phyloP scores from a whole-genome alignment of 179 eudicot genomes.

The Corrigiola litoralis region DNA sequence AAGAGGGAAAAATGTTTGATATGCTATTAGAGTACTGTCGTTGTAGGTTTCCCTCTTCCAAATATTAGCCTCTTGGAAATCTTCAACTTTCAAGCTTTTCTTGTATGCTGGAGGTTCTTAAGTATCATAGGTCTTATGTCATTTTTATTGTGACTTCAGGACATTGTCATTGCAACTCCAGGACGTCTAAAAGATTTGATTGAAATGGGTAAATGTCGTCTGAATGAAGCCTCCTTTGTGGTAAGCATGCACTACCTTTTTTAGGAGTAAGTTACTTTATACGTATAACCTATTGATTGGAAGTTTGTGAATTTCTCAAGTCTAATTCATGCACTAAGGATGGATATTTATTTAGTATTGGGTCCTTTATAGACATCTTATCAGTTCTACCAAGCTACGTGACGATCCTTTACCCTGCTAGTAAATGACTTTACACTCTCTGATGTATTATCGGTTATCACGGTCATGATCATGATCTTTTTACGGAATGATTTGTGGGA shows the following conservation, averaged over 20 bases:
- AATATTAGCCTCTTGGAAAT: too few relatives aligned
- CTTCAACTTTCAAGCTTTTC: too few relatives aligned
- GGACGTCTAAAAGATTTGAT: constrained; percentile 95
- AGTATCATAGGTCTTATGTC: neutral
- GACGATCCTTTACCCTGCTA: too few relatives aligned
- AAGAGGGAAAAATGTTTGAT: neutral
- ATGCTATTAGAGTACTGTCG: neutral
- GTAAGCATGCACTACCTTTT: constrained; percentile 35
- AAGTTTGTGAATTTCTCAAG: too few relatives aligned
- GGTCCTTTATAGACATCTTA: too few relatives aligned
- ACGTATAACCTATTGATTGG: too few relatives aligned
- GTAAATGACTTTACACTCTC: too few relatives aligned
- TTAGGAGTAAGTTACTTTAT: neutral
- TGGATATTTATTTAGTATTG: too few relatives aligned
- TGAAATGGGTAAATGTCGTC: constrained; percentile 71
- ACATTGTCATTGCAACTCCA: constrained; percentile 95
- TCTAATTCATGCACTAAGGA: too few relatives aligned
- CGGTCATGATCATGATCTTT: neutral
- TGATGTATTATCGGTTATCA: too few relatives aligned
- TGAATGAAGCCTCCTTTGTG: constrained; percentile 86
- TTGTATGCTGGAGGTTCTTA: constrained; percentile 7
- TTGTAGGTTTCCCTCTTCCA: neutral
- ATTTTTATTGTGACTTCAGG: constrained; percentile 45
- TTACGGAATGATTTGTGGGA: neutral
- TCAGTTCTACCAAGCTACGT: too few relatives aligned